Evolutionary conservation across 495 filamentous ascomycete genomes (phyloP), one percentile per base, ranked within the genome.

Genomic region (Annulohypoxylon stygium): DNA sequence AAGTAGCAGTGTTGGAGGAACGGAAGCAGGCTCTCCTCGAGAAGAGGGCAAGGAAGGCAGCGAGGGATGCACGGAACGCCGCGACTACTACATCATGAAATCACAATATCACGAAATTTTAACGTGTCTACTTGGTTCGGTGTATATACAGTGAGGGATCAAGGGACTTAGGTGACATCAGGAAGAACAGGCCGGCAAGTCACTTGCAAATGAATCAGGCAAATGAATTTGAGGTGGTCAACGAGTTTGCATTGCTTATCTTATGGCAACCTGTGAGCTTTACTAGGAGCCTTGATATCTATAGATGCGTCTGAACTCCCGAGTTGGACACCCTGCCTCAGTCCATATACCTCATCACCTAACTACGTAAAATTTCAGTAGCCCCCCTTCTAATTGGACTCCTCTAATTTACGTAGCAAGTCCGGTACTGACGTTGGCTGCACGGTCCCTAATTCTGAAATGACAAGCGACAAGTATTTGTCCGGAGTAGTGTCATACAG

Each of bases 401-500:
- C 84, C 66, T 86, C 84, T 66, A 83, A 81, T 76, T 83, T 86
- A 68, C 83, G 76, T 65, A 86, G 74, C 65, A 86, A 77, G 39
- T 82, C 79, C 30, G 90, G 86, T 16, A 97, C 94, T 11, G 93
- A 93, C 69, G 91, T 94, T 2, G 95, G 93, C 34, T 95, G 93
- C 71, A 97, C 85, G 68, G 88, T 92, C 41, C 95, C 96, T 84
- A 93, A 91, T 82, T 99, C 96, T 2, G 94, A 97, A 25, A 98
- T 88, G 25, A 98, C 90, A 82, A 94, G 92, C 36, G 92, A 89
- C 54, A 98, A 90, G 70, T 92, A 95, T 67, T 93, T 91, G 4
- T 92, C 92, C n/a, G 93, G 93, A 10, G 96, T 98, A 43, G 95
- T 93, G 82, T 99, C 96, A 74, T 94, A 98, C 86, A 98, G 88